A percentile compares a stretch with the other conserved stretches of the same genome.
Evolutionary conservation across 2,329 filamentous ascomycete species (phyloP).

Genomic region (Penicillium paneum): DNA sequence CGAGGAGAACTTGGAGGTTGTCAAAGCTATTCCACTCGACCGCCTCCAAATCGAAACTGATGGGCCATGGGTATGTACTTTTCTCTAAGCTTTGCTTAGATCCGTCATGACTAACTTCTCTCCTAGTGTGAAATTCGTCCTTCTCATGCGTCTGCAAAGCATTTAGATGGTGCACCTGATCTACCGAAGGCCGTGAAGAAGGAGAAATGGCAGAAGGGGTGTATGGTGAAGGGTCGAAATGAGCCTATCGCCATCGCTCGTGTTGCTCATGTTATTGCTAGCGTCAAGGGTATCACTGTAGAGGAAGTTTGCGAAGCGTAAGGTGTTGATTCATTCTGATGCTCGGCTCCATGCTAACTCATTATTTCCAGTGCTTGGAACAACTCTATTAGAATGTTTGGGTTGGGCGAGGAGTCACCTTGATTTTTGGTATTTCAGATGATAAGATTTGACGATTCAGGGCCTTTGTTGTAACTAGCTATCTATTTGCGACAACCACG

Average conservation of each 20-base stretch:
- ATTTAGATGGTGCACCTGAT: constrained; percentile 64
- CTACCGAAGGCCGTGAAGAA: constrained; percentile 87
- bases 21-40: constrained; percentile 73
- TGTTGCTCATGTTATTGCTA: constrained; percentile 84
- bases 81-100: background rate
- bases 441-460: no score
- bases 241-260: constrained; percentile 84
- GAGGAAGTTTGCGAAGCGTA: constrained; percentile 80
- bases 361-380: constrained; percentile 59
- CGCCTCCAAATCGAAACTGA: constrained; percentile 93
- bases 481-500: no score
- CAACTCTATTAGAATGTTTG: constrained; percentile 79
- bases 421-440: background rate
- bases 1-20: constrained; percentile 81
- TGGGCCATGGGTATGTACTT: constrained; percentile 67
- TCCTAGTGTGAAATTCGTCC: constrained; percentile 80
- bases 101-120: constrained; percentile 1
- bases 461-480: no score
- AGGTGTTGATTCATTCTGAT: constrained; percentile 31
- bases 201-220: constrained; percentile 84
- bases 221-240: constrained; percentile 92
- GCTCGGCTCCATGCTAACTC: constrained; percentile 21
- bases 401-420: constrained; percentile 52
- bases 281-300: constrained; percentile 73
- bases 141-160: constrained; percentile 79